Conservation (phyloP, 2,329 filamentous ascomycete genomes). For the Trichoderma sp. region DNA sequence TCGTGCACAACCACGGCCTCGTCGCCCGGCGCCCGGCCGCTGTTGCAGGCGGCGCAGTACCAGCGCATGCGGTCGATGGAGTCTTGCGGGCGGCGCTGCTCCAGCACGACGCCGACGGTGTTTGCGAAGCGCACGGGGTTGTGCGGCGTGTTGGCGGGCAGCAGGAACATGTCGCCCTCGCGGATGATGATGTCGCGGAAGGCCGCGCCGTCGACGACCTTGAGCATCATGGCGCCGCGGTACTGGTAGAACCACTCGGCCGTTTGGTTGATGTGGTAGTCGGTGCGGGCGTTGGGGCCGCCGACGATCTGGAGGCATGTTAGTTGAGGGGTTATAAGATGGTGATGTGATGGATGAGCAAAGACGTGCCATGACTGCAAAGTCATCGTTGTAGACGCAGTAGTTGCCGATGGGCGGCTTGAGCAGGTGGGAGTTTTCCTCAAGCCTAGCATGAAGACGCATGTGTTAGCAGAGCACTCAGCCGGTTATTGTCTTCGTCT, state of each 20-base stretch:
- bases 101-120: slow-evolving; percentile 91
- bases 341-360: background rate
- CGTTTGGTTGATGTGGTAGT: slow-evolving; percentile 97
- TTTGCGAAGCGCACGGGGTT: slow-evolving; percentile 92
- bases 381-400: slow-evolving; percentile 85
- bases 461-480: background rate
- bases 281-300: slow-evolving; percentile 91
- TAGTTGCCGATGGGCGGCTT: slow-evolving; percentile 97
- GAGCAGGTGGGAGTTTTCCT: slow-evolving; percentile 87
- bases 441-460: slow-evolving; percentile 62
- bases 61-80: slow-evolving; percentile 80
- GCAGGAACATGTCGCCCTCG: slow-evolving; percentile 90
- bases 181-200: slow-evolving; percentile 87
- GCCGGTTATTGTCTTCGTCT: background rate
- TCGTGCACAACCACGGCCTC: slow-evolving; percentile 69
- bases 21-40: background rate
- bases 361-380: slow-evolving; percentile 74
- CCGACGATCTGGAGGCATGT: slow-evolving; percentile 70
- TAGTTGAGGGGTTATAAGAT: background rate
- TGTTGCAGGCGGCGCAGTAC: slow-evolving; percentile 76
- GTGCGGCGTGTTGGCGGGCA: slow-evolving; percentile 93
- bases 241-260: slow-evolving; percentile 99
- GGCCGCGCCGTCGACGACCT: slow-evolving; percentile 72
- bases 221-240: slow-evolving; percentile 89
- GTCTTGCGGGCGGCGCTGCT: slow-evolving; percentile 73